phyloP scores from a whole-genome alignment of 306 rosid genomes.

The Acacia confusa region DNA sequence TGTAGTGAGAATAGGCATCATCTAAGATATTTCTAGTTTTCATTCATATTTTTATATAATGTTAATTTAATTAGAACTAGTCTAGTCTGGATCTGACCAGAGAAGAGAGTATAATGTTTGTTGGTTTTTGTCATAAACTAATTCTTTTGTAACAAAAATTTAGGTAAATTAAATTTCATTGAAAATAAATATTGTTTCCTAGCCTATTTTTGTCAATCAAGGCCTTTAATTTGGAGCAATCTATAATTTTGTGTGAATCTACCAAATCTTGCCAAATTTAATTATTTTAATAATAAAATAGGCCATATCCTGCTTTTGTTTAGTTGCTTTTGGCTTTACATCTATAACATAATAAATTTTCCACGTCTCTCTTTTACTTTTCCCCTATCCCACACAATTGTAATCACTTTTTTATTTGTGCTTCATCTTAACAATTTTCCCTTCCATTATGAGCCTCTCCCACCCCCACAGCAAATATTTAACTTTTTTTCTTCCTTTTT shows the following conservation, averaged over 20 bases:
- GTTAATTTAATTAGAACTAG: no score
- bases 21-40: no score
- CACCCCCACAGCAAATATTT: neutral
- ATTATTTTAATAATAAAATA: neutral
- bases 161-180: no score
- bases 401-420: neutral
- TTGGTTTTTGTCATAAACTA: no score
- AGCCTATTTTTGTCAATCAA: neutral
- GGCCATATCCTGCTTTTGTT: neutral
- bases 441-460: neutral
- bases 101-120: no score
- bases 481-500: neutral
- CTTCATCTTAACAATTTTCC: neutral
- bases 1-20: no score
- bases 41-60: no score
- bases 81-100: no score
- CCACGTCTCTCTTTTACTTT: neutral
- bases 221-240: neutral
- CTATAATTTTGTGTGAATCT: neutral
- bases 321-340: neutral
- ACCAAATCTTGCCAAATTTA: neutral
- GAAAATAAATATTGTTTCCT: neutral
- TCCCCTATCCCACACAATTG: neutral
- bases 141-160: no score
- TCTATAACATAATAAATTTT: neutral